phyloP scores from a whole-genome alignment of 768 basidiomycete species.

The Hebeloma cylindrosporum region DNA sequence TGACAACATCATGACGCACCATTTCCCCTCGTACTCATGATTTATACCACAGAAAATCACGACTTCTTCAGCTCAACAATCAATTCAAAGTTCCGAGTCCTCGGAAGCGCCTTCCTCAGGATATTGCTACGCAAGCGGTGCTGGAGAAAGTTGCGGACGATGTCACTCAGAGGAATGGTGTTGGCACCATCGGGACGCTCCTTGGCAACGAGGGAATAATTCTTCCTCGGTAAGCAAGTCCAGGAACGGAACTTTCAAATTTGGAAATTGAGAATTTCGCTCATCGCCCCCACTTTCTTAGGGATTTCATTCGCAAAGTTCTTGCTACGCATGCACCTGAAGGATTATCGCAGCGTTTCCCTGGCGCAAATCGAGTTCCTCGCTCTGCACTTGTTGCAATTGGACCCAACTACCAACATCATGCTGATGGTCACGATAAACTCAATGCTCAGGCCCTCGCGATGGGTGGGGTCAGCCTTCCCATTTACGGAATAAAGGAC shows the following conservation, averaged over 20 bases:
- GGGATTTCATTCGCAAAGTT: conserved; percentile 18
- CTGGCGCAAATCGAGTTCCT: conserved; percentile 17
- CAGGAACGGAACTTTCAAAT: too few relatives aligned
- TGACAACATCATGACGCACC: too few relatives aligned
- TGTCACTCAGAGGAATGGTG: conserved; percentile 13
- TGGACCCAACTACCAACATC: conserved; percentile 24
- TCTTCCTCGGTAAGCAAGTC: conserved; percentile 16
- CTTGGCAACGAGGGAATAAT: conserved; percentile 16
- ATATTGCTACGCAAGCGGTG: conserved; percentile 19
- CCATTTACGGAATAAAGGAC: conserved; percentile 25
- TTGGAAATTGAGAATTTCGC: too few relatives aligned
- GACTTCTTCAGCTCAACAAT: conserved; percentile 14
- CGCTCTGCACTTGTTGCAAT: conserved; percentile 16
- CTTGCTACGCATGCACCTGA: conserved; percentile 21
- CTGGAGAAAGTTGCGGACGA: conserved; percentile 21
- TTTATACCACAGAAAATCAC: conserved; percentile 7
- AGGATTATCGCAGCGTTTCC: conserved; percentile 19
- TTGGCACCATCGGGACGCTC: conserved; percentile 18
- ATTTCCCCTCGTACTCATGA: neutral
- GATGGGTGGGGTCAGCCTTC: conserved; percentile 26
- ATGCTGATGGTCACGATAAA: conserved; percentile 30
- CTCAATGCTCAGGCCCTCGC: conserved; percentile 23
- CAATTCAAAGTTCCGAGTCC: conserved; percentile 18
- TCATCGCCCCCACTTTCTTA: too few relatives aligned
- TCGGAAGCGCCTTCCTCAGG: conserved; percentile 14